Evolutionary conservation across 2,329 filamentous ascomycete species (phyloP), one percentile per base, ranked within the genome.

Genomic region (Cordyceps cicadae): DNA sequence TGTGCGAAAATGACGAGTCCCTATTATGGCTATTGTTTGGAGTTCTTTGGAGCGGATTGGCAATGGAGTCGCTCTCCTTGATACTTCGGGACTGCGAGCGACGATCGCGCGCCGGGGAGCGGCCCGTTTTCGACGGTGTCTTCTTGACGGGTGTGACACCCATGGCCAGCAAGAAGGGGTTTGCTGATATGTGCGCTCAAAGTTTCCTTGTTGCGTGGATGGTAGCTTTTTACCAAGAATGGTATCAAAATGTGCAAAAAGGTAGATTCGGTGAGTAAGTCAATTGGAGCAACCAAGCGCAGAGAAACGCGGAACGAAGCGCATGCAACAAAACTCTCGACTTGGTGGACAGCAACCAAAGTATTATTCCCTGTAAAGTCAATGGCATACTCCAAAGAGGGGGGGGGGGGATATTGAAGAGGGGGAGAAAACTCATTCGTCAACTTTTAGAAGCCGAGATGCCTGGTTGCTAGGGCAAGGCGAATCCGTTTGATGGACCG

Each of bases 61-160:
- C 11, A 34, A 61, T 29, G 43, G 61, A 53, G 26, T 50, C 39
- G 15, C 59, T 37, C 24, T 45, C 56, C 41, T 64, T 65, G 34
- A 52, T 5, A 19, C 48, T 60, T 43, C 62, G 62, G 1, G 63
- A 55, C 15, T 56, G 43, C 11, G 66, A 64, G 12, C 62, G 59
- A n/a, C 58, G 62, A 26, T 62, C 43, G 19, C 63, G 63, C 7
- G 63, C 61, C 7, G 64, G 56, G 17, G 65, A 64, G 17, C 61
- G 59, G 12, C 51, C 55, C 19, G 49, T 48, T 54, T 66, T 68
- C 53, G 67, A 56, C 32, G 67, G 63, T 3, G 62, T 64, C 59
- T 64, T 67, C n/a, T 63, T 64, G 9, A 51, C 54, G 2, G 53
- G 37, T 15, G 56, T 61, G 19, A 62, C 60, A 29, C 64, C 63